These are phyloP conservation scores for Viola pubescens DNA, from an alignment of 441 rosid species.

Conservation along the genomic window DNA sequence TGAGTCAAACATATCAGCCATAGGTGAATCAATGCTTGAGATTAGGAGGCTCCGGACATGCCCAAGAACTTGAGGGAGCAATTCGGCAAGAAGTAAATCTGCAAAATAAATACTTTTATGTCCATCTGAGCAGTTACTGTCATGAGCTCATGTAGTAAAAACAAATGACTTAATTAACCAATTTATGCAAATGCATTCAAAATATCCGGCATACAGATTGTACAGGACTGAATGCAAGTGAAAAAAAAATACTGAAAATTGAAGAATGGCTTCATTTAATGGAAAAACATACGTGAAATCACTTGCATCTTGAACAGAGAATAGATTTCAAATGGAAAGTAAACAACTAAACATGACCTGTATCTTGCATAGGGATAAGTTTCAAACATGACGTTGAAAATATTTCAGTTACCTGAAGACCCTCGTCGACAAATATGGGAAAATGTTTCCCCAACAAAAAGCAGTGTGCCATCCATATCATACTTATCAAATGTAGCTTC, in stretches of 20 bases:
- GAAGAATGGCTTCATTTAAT: background rate
- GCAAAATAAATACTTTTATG: constrained; percentile 19
- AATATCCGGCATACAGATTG: no score
- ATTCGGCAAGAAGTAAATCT: constrained; percentile 73
- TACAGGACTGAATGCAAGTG: no score
- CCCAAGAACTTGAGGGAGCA: constrained; percentile 50
- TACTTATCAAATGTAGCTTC: constrained; percentile 22
- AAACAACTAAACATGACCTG: background rate
- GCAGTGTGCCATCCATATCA: constrained; percentile 30
- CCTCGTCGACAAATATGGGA: constrained; percentile 93
- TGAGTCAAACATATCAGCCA: constrained; percentile 32
- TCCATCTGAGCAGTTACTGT: no score
- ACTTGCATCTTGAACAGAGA: no score
- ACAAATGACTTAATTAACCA: no score
- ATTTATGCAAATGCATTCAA: no score
- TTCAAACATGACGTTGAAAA: constrained; percentile 8
- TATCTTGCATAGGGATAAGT: constrained; percentile 5
- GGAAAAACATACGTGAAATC: background rate
- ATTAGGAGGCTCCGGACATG: constrained; percentile 49
- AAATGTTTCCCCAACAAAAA: constrained; percentile 65
- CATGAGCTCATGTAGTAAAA: no score
- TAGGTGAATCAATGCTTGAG: constrained; percentile 34
- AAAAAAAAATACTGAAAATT: no score
- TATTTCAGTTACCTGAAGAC: constrained; percentile 57
- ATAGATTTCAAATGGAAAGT: background rate